phyloP scores from a whole-genome alignment of 2,329 filamentous ascomycete genomes.

The Aureobasidium sp. region DNA sequence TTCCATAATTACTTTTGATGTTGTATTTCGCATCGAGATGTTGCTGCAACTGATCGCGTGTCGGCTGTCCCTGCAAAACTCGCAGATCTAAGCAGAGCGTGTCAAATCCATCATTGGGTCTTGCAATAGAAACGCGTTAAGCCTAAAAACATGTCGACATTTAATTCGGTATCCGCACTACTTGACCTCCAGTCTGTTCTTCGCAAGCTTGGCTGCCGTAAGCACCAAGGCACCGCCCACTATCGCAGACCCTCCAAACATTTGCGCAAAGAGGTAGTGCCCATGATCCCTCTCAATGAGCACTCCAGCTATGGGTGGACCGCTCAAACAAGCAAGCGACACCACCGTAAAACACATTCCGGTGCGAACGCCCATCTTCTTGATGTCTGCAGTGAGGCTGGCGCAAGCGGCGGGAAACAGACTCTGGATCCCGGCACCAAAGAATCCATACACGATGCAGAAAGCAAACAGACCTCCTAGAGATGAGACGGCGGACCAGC shows the following conservation, averaged over 20 bases:
- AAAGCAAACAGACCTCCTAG: constrained; percentile 36
- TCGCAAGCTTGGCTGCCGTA: background rate
- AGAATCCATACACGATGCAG: constrained; percentile 39
- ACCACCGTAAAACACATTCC: constrained; percentile 44
- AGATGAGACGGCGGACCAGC: constrained; percentile 48
- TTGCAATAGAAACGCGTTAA: too few species aligned
- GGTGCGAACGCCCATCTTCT: constrained; percentile 41
- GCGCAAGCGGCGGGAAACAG: constrained; percentile 39
- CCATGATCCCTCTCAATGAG: background rate
- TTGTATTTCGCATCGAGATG: too few species aligned
- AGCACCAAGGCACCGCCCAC: background rate
- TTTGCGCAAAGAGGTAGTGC: background rate
- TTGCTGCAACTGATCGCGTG: too few species aligned
- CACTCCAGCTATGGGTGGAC: constrained; percentile 33
- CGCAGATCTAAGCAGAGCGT: too few species aligned
- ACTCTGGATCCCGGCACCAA: constrained; percentile 38
- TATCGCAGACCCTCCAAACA: background rate
- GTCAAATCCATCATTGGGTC: too few species aligned
- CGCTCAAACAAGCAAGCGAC: constrained; percentile 39
- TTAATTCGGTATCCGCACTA: background rate
- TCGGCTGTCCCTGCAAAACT: too few species aligned
- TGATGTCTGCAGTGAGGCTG: constrained; percentile 40
- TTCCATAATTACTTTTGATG: too few species aligned
- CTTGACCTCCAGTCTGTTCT: background rate
- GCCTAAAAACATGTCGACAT: too few species aligned